Percentiles rank a stretch among this genome's conserved stretches.
Evolutionary conservation across 176 grass and related monocot genomes (phyloP).

Genomic region (Cocos nucifera): DNA sequence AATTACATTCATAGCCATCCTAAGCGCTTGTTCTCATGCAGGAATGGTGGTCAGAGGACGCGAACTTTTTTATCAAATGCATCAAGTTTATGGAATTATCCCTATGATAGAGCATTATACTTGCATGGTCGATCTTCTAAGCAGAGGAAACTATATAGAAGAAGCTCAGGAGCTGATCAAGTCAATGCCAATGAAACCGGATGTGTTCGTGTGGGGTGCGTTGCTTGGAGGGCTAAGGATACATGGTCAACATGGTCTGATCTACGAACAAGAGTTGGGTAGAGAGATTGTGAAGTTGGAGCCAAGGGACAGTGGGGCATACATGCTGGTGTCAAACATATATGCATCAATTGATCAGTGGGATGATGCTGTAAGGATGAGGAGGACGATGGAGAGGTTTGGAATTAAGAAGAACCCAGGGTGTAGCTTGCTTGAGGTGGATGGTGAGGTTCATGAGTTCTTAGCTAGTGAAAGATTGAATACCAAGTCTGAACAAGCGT

Average conservation of each 20-base stretch:
- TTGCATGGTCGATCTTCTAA: conserved; percentile 21
- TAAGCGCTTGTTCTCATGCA: conserved; percentile 18
- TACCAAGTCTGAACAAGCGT: not conserved
- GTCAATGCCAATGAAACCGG: conserved; percentile 19
- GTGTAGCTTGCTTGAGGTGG: conserved; percentile 13
- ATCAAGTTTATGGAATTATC: conserved; percentile 1
- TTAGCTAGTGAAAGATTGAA: conserved; percentile 2
- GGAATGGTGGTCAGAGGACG: conserved; percentile 9
- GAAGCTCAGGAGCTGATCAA: conserved; percentile 8
- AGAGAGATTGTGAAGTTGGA: conserved; percentile 2
- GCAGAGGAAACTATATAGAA: conserved; percentile 12
- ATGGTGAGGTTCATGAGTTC: conserved; percentile 13
- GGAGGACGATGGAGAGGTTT: conserved; percentile 12
- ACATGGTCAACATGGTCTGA: not conserved
- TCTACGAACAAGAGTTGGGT: not conserved
- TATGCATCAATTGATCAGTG: conserved; percentile 6
- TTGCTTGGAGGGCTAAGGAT: conserved; percentile 7
- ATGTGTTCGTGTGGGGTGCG: conserved; percentile 11
- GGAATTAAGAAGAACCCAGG: conserved; percentile 14
- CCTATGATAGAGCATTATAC: conserved; percentile 22
- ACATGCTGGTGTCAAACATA: conserved; percentile 10
- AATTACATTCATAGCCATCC: conserved; percentile 8
- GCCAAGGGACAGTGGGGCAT: conserved; percentile 10
- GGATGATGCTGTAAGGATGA: conserved; percentile 11
- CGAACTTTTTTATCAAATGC: conserved; percentile 3